phyloP scores from a whole-genome alignment of 495 filamentous ascomycete genomes.

The Wilcoxina mikolae region DNA sequence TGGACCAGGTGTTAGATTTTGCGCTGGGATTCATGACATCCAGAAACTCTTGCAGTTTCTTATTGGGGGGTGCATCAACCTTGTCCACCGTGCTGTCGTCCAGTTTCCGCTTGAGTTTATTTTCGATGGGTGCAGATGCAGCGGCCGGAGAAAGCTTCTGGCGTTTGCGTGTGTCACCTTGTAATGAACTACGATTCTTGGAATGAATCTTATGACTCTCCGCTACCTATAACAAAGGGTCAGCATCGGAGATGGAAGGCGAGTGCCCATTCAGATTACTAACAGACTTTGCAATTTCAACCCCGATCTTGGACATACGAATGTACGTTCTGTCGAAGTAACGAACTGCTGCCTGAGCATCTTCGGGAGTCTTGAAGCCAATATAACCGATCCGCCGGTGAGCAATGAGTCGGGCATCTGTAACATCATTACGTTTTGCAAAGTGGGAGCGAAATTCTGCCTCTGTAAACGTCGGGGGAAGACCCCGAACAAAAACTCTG shows the following conservation, averaged over 20 bases:
- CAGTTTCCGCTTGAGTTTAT: slow-evolving; percentile 43
- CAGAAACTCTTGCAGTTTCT: slow-evolving; percentile 72
- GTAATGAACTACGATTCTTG: neutral
- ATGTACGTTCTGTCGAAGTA: slow-evolving; percentile 94
- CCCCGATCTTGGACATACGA: slow-evolving; percentile 85
- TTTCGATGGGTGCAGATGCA: slow-evolving; percentile 5
- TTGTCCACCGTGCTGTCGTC: slow-evolving; percentile 30
- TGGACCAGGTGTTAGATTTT: slow-evolving; percentile 52
- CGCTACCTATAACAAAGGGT: neutral
- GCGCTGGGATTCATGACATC: slow-evolving; percentile 61
- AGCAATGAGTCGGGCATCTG: slow-evolving; percentile 79
- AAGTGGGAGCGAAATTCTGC: slow-evolving; percentile 78
- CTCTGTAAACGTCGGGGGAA: slow-evolving; percentile 61
- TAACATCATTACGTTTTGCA: slow-evolving; percentile 53
- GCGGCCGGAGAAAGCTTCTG: neutral
- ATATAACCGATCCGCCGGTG: slow-evolving; percentile 88
- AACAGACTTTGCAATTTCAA: slow-evolving; percentile 83
- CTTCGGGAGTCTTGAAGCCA: slow-evolving; percentile 71
- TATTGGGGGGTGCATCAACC: neutral
- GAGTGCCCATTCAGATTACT: slow-evolving; percentile 21
- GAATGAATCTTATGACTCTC: neutral
- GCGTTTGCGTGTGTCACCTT: neutral
- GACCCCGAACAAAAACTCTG: slow-evolving; percentile 77
- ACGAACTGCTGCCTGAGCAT: slow-evolving; percentile 65
- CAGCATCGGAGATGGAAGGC: neutral